Evolutionary conservation across 1,139 yeast genomes (phyloP), one percentile per base, ranked within the genome.

Genomic region (Geotrichum siamense): DNA sequence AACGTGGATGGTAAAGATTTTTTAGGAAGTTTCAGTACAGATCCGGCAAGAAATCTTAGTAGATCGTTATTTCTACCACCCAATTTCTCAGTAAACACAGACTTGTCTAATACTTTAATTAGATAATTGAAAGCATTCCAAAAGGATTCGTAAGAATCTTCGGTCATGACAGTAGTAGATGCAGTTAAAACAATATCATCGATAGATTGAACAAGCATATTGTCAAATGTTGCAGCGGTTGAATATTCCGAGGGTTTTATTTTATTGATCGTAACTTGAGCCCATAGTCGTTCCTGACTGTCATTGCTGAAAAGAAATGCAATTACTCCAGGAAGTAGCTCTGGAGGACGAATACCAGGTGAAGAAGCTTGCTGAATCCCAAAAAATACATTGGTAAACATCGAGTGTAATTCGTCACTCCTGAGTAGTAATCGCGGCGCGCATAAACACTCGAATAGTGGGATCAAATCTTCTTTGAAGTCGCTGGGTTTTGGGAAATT

Each of bases 321-420:
- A 13, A 61, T 48, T 48, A 61, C 51, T 2, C 61, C 65, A 1
- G 65, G 64, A 6, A 55, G 51, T 8, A 61, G 43, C 15, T 55
- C 53, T 29, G 57, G 45, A 10, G 57, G 48, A 15, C 58, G 48
- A 15, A 55, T 47, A 25, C 55, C 50, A 20, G 58, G 51, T 22
- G 54, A 38, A 2, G 54, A 53, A 9, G 56, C 49, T 3, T 47
- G 40, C 31, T 57, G 61, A 27, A 58, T 46, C 9, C 56, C 59
- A 20, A 57, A 41, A 35, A 60, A 56, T n/a, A 58, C 51, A 3
- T 43, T 39, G 10, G 47, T 48, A 32, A 58, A 57, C 32, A 43
- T 43, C 17, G 34, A 41, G 31, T 41, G 50, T 13, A 48, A 42
- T 22, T 33, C 30, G 21, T 41, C 44, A 43, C 41, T 40, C 6